phyloP scores from a whole-genome alignment of 805 yeast species.

The Saccharomycopsis sp. region DNA sequence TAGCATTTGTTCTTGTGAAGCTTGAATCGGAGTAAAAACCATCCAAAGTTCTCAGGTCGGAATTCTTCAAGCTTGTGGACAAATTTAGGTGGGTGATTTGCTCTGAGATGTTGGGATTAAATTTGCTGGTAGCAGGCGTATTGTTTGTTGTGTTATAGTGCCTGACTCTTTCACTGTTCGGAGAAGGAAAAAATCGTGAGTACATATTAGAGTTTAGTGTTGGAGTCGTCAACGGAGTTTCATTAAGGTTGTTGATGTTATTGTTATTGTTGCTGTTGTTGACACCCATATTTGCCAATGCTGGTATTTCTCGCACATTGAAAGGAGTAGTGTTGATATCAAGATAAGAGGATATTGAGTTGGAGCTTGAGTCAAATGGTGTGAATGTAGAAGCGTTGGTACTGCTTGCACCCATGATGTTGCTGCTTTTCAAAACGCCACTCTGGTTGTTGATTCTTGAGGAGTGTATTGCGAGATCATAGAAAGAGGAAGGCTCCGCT shows the following conservation, averaged over 20 bases:
- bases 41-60: not conserved
- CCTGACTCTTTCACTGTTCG: constrained; percentile 17
- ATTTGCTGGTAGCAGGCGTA: constrained; percentile 6
- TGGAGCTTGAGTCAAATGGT: constrained; percentile 8
- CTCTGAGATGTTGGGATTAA: not conserved
- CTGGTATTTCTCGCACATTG: no score
- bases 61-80: not conserved
- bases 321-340: constrained; percentile 13
- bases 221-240: constrained; percentile 17
- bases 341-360: constrained; percentile 13
- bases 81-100: constrained; percentile 12
- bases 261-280: no score
- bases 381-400: constrained; percentile 7
- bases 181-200: constrained; percentile 20
- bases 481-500: not conserved
- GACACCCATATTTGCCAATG: no score
- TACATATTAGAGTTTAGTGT: constrained; percentile 14
- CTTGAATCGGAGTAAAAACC: not conserved
- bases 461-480: not conserved
- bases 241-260: no score
- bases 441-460: no score
- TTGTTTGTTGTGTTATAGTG: constrained; percentile 3
- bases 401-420: not conserved
- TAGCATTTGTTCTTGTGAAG: no score
- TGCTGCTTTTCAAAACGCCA: no score